phyloP scores from a whole-genome alignment of 345 rosid genomes.

The Citrus hindsii region DNA sequence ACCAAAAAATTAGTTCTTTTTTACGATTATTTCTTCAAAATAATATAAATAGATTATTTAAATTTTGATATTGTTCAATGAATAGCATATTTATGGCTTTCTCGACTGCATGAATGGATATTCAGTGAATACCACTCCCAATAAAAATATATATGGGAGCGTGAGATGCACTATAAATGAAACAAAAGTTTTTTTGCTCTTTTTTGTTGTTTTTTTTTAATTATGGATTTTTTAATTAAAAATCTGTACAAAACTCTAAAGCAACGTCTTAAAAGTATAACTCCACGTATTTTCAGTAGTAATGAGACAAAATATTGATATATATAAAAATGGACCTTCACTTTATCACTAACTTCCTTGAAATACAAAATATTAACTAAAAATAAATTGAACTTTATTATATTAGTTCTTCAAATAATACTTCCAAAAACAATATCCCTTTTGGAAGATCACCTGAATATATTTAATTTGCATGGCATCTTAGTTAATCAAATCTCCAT shows the following conservation, averaged over 20 bases:
- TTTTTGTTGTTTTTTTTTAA: background rate
- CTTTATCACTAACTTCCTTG: slow-evolving; percentile 12
- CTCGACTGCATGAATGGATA: too few relatives aligned
- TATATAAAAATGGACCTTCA: background rate
- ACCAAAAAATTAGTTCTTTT: too few relatives aligned
- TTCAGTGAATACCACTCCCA: too few relatives aligned
- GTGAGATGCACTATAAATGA: too few relatives aligned
- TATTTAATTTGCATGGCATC: background rate
- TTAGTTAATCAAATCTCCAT: background rate
- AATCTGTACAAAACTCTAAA: background rate
- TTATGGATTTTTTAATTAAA: background rate
- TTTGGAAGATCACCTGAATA: background rate
- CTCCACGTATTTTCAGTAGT: background rate
- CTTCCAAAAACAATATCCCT: slow-evolving; percentile 11
- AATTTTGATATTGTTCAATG: too few relatives aligned
- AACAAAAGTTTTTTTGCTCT: background rate
- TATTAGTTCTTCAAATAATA: background rate
- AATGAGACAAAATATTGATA: background rate
- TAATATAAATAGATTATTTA: too few relatives aligned
- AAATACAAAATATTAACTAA: background rate
- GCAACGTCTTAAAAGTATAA: slow-evolving; percentile 10
- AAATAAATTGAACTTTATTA: background rate
- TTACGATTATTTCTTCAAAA: too few relatives aligned
- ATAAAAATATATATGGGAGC: background rate
- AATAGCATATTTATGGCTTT: too few relatives aligned